Evolutionary conservation across 1,139 yeast species (phyloP).

Genomic region (Scheffersomyces titani): DNA sequence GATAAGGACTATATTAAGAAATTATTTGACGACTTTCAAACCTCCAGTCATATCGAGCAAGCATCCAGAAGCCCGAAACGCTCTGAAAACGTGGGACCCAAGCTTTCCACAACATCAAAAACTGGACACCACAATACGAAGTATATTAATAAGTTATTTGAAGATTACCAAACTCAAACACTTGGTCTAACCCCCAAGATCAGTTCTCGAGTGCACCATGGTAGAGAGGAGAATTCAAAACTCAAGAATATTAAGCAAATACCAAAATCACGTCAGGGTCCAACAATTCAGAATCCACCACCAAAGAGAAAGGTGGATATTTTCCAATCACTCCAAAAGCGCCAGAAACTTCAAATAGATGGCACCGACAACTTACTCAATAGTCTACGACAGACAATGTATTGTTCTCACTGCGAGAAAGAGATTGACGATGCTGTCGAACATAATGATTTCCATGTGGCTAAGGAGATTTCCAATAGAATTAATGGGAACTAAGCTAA

Average conservation of each 20-base stretch:
- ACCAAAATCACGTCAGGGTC: slow-evolving; percentile 3
- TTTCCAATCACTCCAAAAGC: slow-evolving; percentile 18
- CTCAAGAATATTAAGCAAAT: neutral
- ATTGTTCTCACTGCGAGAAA: slow-evolving; percentile 29
- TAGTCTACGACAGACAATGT: slow-evolving; percentile 17
- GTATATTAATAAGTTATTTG: slow-evolving; percentile 9
- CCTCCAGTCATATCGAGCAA: neutral
- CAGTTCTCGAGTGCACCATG: neutral
- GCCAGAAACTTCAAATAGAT: slow-evolving; percentile 3
- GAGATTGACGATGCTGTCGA: slow-evolving; percentile 34
- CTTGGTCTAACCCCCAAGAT: neutral
- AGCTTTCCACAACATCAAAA: neutral
- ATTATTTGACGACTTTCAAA: slow-evolving; percentile 16
- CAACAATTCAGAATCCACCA: slow-evolving; percentile 1
- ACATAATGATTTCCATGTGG: slow-evolving; percentile 44
- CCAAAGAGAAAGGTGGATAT: slow-evolving; percentile 16
- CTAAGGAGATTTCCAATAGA: slow-evolving; percentile 36
- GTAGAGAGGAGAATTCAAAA: neutral
- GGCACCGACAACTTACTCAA: slow-evolving; percentile 12
- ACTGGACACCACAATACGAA: slow-evolving; percentile 2
- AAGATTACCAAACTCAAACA: slow-evolving; percentile 5
- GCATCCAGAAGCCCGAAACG: neutral
- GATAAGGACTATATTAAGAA: slow-evolving; percentile 16
- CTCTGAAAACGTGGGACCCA: neutral
- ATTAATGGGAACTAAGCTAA: slow-evolving; percentile 15